These are phyloP conservation scores for Rostrohypoxylon terebratum DNA, from an alignment of 495 filamentous ascomycete species.

Conservation along the genomic window DNA sequence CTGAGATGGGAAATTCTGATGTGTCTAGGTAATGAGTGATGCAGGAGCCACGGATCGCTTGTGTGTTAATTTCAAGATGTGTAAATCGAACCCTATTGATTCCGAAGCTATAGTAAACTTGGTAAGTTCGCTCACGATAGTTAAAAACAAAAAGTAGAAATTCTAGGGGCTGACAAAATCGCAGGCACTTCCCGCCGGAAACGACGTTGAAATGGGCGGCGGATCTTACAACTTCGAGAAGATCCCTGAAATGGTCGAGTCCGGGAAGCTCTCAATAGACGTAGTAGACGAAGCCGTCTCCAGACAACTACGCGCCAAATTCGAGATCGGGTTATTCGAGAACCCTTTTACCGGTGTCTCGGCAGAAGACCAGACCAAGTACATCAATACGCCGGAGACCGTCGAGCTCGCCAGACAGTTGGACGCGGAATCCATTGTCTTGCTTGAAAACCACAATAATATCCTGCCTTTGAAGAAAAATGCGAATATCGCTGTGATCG, in stretches of 20 bases:
- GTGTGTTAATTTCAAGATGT: conserved; percentile 72
- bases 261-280: conserved; percentile 65
- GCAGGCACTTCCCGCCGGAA: conserved; percentile 71
- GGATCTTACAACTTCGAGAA: conserved; percentile 75
- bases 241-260: conserved; percentile 71
- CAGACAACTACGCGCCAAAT: conserved; percentile 71
- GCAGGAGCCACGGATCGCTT: conserved; percentile 75
- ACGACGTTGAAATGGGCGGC: conserved; percentile 81
- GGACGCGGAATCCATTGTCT: conserved; percentile 75
- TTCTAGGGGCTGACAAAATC: neutral
- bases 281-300: conserved; percentile 73
- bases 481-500: conserved; percentile 75
- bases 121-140: conserved; percentile 21
- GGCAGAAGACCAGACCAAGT: conserved; percentile 60
- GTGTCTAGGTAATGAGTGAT: conserved; percentile 56
- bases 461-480: conserved; percentile 69
- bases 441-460: conserved; percentile 74
- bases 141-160: neutral
- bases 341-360: conserved; percentile 69
- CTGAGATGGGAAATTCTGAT: conserved; percentile 4
- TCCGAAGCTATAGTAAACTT: conserved; percentile 62
- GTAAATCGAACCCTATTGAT: conserved; percentile 67
- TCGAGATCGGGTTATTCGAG: conserved; percentile 75
- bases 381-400: conserved; percentile 68
- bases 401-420: conserved; percentile 69